Conservation (phyloP, 768 basidiomycete species). For the Auriscalpium microsporum region DNA sequence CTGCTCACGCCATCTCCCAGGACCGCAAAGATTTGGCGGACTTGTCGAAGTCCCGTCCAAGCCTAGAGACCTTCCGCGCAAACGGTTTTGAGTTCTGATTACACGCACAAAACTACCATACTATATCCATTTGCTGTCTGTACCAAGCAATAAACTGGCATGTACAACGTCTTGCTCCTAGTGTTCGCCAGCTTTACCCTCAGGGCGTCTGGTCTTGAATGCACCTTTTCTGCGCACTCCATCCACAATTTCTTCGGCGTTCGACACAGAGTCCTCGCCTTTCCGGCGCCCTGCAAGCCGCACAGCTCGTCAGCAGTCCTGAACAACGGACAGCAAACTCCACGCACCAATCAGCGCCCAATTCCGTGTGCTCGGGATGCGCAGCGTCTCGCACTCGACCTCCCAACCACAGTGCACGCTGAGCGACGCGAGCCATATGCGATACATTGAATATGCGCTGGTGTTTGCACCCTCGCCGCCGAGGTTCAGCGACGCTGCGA, state of each 20-base stretch:
- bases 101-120: too few relatives aligned
- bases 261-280: conserved; percentile 28
- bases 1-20: conserved; percentile 29
- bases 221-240: conserved; percentile 51
- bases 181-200: conserved; percentile 50
- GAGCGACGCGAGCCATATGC: conserved; percentile 77
- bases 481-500: conserved; percentile 41
- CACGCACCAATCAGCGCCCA: conserved; percentile 79
- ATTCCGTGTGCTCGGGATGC: conserved; percentile 90
- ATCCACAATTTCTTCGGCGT: conserved; percentile 45
- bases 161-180: conserved; percentile 2
- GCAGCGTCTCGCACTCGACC: conserved; percentile 74
- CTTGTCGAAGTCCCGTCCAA: conserved; percentile 52
- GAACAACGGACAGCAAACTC: neutral
- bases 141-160: neutral
- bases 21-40: conserved; percentile 78
- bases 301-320: conserved; percentile 14
- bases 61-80: conserved; percentile 64
- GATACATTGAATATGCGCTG: conserved; percentile 74
- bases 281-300: conserved; percentile 24
- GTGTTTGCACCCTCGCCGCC: conserved; percentile 51
- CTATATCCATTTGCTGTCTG: too few relatives aligned
- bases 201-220: conserved; percentile 66
- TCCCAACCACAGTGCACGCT: conserved; percentile 76
- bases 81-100: conserved; percentile 84